A percentile compares a stretch with the other conserved stretches of the same genome.
Evolutionary conservation across 164 flowering plant species (phyloP).

Genomic region (Amborella trichopoda): DNA sequence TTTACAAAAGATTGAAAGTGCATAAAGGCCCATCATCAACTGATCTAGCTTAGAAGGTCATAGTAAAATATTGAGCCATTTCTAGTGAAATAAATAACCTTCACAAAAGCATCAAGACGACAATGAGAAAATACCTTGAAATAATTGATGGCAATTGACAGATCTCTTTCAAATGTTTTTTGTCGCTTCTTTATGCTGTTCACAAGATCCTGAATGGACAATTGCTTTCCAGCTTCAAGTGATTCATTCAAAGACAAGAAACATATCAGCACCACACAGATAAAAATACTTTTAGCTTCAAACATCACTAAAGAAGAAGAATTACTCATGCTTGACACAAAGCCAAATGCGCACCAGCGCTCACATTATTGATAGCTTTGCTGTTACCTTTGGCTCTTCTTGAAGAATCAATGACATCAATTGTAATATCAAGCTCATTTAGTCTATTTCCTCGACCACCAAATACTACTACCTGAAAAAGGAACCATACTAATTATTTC

Average conservation of each 20-base stretch:
- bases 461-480: conserved; percentile 36
- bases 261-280: background rate
- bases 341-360: background rate
- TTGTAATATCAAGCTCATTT: conserved; percentile 16
- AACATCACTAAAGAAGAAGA: background rate
- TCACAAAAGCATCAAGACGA: background rate
- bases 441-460: conserved; percentile 14
- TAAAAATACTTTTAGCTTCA: background rate
- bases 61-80: background rate
- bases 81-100: background rate
- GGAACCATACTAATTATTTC: background rate
- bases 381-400: conserved; percentile 11
- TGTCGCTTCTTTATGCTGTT: conserved; percentile 42
- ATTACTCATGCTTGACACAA: background rate
- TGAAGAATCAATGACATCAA: conserved; percentile 29
- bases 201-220: conserved; percentile 22
- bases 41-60: background rate
- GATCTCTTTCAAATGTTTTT: conserved; percentile 27
- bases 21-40: background rate
- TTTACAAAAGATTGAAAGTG: background rate
- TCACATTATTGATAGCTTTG: conserved; percentile 4
- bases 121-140: conserved; percentile 24
- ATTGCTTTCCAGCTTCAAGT: conserved; percentile 21
- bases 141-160: conserved; percentile 24
- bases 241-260: conserved; percentile 4